These are phyloP conservation scores for Skeletonema grethae DNA, from an alignment of 108 stramenopile genomes.

Conservation along the genomic window DNA sequence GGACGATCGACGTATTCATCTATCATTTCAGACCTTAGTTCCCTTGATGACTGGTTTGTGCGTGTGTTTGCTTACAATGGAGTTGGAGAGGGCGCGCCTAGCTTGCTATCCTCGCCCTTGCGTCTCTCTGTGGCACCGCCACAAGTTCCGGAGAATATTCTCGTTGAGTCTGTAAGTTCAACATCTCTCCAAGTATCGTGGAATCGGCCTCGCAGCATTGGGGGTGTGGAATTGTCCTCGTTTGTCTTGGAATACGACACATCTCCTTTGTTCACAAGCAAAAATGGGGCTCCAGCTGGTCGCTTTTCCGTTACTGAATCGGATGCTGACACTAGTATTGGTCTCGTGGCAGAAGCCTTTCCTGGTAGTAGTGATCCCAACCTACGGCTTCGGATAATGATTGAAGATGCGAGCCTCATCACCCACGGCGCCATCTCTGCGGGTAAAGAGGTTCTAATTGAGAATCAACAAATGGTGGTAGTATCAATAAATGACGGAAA, in stretches of 20 bases:
- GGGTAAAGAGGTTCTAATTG: constrained; percentile 32
- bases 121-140: constrained; percentile 41
- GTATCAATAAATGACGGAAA: constrained; percentile 29
- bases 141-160: constrained; percentile 41
- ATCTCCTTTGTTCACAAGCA: constrained; percentile 32
- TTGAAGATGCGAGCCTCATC: constrained; percentile 28
- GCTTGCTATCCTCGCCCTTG: constrained; percentile 40
- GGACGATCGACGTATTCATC: constrained; percentile 48
- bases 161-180: constrained; percentile 32
- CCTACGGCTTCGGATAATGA: constrained; percentile 28
- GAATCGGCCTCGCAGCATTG: constrained; percentile 57
- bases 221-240: constrained; percentile 36
- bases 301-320: constrained; percentile 26
- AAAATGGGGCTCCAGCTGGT: constrained; percentile 41
- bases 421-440: constrained; percentile 22
- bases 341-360: constrained; percentile 31
- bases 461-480: constrained; percentile 25
- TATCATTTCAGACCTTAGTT: constrained; percentile 49
- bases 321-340: constrained; percentile 38
- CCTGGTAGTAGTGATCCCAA: constrained; percentile 33
- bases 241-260: constrained; percentile 61
- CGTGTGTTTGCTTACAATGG: constrained; percentile 81
- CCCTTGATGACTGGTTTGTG: constrained; percentile 68
- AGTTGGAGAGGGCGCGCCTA: constrained; percentile 61
- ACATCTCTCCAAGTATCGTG: constrained; percentile 54